A percentile compares a stretch with the other conserved stretches of the same genome.
phyloP scores from a whole-genome alignment of 192 early-diverging fungal genomes.

The Chytriomyces confervae region DNA sequence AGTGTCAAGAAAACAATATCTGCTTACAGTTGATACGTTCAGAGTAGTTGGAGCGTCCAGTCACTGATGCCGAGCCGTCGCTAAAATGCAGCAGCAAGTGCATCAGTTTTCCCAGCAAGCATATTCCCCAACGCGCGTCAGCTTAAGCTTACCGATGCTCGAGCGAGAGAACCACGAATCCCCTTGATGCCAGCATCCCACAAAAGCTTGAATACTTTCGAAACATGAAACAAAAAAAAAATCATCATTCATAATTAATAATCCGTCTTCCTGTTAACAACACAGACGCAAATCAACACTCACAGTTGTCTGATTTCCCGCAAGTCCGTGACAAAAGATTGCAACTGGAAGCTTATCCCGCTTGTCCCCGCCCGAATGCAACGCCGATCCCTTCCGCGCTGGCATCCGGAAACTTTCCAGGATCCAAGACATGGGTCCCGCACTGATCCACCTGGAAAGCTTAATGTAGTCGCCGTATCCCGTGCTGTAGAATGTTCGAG shows the following conservation, averaged over 20 bases:
- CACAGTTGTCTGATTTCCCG: conserved; percentile 15
- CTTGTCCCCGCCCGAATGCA: neutral
- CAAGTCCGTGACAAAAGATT: conserved; percentile 16
- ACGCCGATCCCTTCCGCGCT: conserved; percentile 27
- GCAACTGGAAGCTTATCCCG: conserved; percentile 7
- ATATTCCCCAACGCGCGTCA: neutral
- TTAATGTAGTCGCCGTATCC: conserved; percentile 47
- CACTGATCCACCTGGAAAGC: conserved; percentile 32
- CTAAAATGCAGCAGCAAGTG: neutral
- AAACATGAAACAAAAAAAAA: too few species aligned
- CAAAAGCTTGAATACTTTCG: conserved; percentile 33
- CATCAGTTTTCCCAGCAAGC: neutral
- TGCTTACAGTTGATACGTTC: neutral
- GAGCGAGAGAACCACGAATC: conserved; percentile 44
- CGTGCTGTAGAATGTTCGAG: conserved; percentile 33
- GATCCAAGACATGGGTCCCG: conserved; percentile 33
- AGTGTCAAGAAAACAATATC: neutral
- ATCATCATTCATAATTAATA: conserved; percentile 4
- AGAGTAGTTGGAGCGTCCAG: neutral
- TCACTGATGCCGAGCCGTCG: neutral
- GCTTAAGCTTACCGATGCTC: conserved; percentile 44
- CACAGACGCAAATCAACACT: neutral
- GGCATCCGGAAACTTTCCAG: conserved; percentile 34
- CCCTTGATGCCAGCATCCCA: conserved; percentile 44
- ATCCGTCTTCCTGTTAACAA: neutral